Conservation (phyloP, 2,329 filamentous ascomycete genomes). For the Lachnellula occidentalis region DNA sequence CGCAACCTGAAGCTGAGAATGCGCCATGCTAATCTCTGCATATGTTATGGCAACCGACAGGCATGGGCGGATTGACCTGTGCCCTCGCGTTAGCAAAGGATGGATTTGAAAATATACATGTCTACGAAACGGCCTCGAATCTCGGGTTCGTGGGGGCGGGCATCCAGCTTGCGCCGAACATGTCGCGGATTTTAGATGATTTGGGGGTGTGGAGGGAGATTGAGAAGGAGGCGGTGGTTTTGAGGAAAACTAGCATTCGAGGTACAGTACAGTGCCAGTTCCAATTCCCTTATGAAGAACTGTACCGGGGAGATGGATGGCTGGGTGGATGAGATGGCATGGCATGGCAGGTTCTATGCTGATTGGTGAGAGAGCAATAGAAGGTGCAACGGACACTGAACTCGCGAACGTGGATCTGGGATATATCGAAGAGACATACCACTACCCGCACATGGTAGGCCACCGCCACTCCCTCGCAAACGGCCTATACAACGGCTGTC, state of each 20-base stretch:
- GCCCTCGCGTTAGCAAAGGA: slow-evolving; percentile 70
- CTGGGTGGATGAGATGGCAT: too few relatives aligned
- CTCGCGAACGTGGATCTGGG: slow-evolving; percentile 65
- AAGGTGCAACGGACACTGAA: slow-evolving; percentile 64
- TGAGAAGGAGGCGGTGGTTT: slow-evolving; percentile 62
- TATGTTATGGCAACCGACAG: slow-evolving; percentile 35
- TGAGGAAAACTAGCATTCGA: slow-evolving; percentile 67
- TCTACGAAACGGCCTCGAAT: slow-evolving; percentile 68
- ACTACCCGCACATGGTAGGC: slow-evolving; percentile 74
- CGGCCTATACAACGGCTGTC: slow-evolving; percentile 65
- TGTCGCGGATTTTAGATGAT: slow-evolving; percentile 68
- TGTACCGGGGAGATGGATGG: too few relatives aligned
- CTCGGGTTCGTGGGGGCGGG: slow-evolving; percentile 80
- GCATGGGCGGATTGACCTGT: slow-evolving; percentile 72
- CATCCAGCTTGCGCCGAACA: slow-evolving; percentile 79
- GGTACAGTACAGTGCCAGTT: slow-evolving; percentile 36
- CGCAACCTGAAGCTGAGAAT: too few relatives aligned
- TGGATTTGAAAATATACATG: slow-evolving; percentile 67
- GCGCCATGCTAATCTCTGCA: too few relatives aligned
- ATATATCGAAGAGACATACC: slow-evolving; percentile 63
- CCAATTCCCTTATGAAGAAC: too few relatives aligned
- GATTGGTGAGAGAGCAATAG: slow-evolving; percentile 28
- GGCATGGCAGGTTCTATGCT: too few relatives aligned
- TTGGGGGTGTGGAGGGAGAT: slow-evolving; percentile 70
- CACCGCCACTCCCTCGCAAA: slow-evolving; percentile 69